Conservation (phyloP, 2,329 filamentous ascomycete species). For the Microdochium paspali region DNA sequence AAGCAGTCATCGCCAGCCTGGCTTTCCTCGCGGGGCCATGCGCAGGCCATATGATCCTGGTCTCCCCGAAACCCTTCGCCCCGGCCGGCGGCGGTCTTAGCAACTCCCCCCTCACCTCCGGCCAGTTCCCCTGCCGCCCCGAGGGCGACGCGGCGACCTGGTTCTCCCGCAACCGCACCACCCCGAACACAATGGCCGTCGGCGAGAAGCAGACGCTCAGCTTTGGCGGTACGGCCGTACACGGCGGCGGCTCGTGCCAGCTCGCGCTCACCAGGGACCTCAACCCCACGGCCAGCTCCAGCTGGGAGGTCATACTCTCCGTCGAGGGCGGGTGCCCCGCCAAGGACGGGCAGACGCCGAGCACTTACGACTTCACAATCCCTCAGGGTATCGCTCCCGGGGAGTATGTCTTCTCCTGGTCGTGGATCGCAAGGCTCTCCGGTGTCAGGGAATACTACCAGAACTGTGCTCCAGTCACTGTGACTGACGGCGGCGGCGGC, state of each 20-base stretch:
- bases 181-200: conserved; percentile 27
- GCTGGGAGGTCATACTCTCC: conserved; percentile 64
- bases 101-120: conserved; percentile 46
- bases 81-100: conserved; percentile 33
- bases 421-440: conserved; percentile 60
- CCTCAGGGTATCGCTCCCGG: conserved; percentile 52
- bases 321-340: conserved; percentile 61
- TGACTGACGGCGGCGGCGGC: conserved; percentile 27
- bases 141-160: conserved; percentile 15
- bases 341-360: conserved; percentile 25
- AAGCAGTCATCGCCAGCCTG: conserved; percentile 26
- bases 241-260: conserved; percentile 69
- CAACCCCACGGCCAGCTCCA: conserved; percentile 22
- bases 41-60: conserved; percentile 58
- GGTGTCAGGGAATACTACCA: conserved; percentile 72
- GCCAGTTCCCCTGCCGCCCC: conserved; percentile 61
- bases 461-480: conserved; percentile 60
- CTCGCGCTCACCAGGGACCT: conserved; percentile 58
- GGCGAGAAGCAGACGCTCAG: conserved; percentile 34
- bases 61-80: conserved; percentile 46
- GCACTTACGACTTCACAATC: conserved; percentile 47
- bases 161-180: conserved; percentile 27
- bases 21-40: conserved; percentile 35
- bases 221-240: conserved; percentile 53
- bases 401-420: conserved; percentile 61